Percentiles rank a stretch among this genome's conserved stretches.
phyloP scores from a whole-genome alignment of 1,139 yeast genomes.

The Yamadazyma dushanensis region DNA sequence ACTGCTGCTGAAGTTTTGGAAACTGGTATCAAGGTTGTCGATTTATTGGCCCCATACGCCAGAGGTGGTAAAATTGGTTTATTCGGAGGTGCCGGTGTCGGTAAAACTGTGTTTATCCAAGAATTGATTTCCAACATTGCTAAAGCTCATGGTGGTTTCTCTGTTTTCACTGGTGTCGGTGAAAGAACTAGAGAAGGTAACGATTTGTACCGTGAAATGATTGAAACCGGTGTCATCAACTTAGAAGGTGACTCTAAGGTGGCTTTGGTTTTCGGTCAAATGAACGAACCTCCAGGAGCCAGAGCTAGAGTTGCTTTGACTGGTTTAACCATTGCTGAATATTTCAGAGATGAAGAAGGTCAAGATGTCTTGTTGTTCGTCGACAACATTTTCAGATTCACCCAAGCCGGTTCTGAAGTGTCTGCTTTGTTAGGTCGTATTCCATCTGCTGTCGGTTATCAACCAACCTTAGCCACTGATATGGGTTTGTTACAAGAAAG shows the following conservation, averaged over 20 bases:
- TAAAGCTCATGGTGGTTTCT: slow-evolving; percentile 99
- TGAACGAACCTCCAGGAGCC: slow-evolving; percentile 99
- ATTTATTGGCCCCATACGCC: slow-evolving; percentile 98
- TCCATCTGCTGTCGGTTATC: slow-evolving; percentile 99
- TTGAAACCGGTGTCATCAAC: slow-evolving; percentile 99
- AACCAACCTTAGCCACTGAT: slow-evolving; percentile 99
- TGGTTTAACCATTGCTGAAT: slow-evolving; percentile 99
- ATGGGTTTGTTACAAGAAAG: slow-evolving; percentile 99
- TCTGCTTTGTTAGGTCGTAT: slow-evolving; percentile 99
- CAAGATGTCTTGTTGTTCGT: slow-evolving; percentile 99
- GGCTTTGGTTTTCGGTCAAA: slow-evolving; percentile 99
- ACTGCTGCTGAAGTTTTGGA: slow-evolving; percentile 97
- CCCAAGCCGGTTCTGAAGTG: slow-evolving; percentile 99
- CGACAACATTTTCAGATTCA: slow-evolving; percentile 99
- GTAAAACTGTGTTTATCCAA: slow-evolving; percentile 99
- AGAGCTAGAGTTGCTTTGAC: slow-evolving; percentile 99
- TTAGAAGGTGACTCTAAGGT: slow-evolving; percentile 99
- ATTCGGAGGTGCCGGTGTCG: slow-evolving; percentile 99
- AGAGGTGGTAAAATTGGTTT: slow-evolving; percentile 99
- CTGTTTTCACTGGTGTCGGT: slow-evolving; percentile 99
- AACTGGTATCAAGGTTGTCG: slow-evolving; percentile 99
- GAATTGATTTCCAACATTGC: slow-evolving; percentile 99
- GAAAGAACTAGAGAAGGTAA: slow-evolving; percentile 99
- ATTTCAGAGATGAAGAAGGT: slow-evolving; percentile 99
- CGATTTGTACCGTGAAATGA: slow-evolving; percentile 99